Base-by-base conservation (phyloP, 768 basidiomycete genomes). In the Naganishia kalamii region DNA sequence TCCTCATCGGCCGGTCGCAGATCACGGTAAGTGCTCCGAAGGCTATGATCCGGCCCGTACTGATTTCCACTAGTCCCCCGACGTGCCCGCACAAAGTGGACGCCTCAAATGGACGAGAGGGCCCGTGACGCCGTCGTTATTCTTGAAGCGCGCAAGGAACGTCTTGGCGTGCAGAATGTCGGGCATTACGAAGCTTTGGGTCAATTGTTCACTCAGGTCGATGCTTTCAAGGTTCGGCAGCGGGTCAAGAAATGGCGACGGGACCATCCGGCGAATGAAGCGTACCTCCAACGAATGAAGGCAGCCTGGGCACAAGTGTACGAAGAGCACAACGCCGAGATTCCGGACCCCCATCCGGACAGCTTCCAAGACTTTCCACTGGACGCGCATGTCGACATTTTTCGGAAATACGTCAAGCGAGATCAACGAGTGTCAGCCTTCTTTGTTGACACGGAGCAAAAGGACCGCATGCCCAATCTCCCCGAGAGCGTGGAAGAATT, bases 401-500 rank as follows among this genome's bases (percentile, higher is more conserved):
- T 97, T 60, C 84, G 93, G 44, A 82, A 82, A 11, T 84, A 90
- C 70, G 81, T 96, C 32, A 89, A 93, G 74, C 96, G 96, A 79
- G 87, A 86, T 74, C 70, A 96, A 92, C 93, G 72, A 79, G 90
- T 83, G 2, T 37, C 63, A 65, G 13, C 59, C 67, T 35, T 43
- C 69, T 32, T 66, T 69, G 10, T 51, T 51, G 21, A 17, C 1
- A 15, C 27, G 2, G 70, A 73, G 60, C 33, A 50, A 12, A 35
- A 62, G 2, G 70, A 64, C 21, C 62, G 17, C 19, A 65, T 62
- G 23, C 68, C 70, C 13, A 70, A 70, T 48, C 48, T 73, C 15
- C 72, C 68, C 11, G 27, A 43, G 4, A 54, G 65, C 23, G 59
- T 68, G 5, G 59, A 48, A 1, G 27, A 63, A 4, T 35, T 73